Evolutionary conservation across 208 protist genomes (phyloP).

Genomic region (Trypanosoma brucei): DNA sequence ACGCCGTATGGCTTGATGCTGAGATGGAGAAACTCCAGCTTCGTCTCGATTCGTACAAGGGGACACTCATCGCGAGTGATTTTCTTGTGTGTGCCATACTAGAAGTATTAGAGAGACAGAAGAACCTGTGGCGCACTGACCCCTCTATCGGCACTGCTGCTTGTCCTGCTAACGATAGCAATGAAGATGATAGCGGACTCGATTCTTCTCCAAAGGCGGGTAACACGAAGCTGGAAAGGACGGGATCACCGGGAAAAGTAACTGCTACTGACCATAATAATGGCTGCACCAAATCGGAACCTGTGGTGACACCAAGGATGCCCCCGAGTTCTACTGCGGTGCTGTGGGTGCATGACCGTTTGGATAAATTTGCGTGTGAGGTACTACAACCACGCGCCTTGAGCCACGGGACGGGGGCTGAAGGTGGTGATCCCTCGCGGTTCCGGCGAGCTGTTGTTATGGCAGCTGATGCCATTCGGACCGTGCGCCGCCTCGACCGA

Average conservation of each 20-base stretch:
- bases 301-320: conserved; percentile 19
- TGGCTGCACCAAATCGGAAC: neutral
- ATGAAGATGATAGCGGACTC: neutral
- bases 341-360: conserved; percentile 69
- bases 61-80: conserved; percentile 62
- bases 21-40: conserved; percentile 71
- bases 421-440: conserved; percentile 73
- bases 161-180: neutral
- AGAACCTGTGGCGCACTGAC: conserved; percentile 41
- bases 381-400: conserved; percentile 68
- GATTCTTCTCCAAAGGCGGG: too few species aligned
- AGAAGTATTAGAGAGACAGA: conserved; percentile 56
- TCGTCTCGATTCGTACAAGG: conserved; percentile 48
- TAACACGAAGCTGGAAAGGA: neutral
- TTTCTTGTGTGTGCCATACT: conserved; percentile 66
- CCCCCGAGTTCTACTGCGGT: conserved; percentile 68
- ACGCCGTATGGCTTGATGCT: conserved; percentile 61
- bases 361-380: conserved; percentile 61
- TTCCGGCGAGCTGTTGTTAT: conserved; percentile 65
- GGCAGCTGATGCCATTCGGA: conserved; percentile 51
- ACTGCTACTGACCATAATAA: neutral
- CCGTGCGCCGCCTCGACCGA: conserved; percentile 52
- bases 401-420: conserved; percentile 70
- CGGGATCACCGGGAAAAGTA: neutral
- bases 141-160: neutral